A percentile compares a stretch with the other conserved stretches of the same genome.
Conservation (phyloP, 2,329 filamentous ascomycete species). For the Pezicula neosporulosa region DNA sequence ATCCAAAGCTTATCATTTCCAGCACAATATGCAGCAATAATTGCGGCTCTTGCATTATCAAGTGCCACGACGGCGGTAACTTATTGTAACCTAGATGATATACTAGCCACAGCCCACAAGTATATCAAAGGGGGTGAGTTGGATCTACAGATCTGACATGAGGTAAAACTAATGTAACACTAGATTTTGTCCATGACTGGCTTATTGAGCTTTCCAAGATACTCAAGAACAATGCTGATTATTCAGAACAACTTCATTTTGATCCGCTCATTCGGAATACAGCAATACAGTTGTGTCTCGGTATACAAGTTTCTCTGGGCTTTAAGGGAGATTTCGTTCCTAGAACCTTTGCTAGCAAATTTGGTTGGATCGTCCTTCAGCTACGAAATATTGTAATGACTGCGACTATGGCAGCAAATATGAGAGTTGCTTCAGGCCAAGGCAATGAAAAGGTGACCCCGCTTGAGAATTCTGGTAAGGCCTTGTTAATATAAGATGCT, state of each 20-base stretch:
- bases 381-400: conserved; percentile 68
- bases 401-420: conserved; percentile 59
- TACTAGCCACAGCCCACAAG: conserved; percentile 59
- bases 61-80: conserved; percentile 45
- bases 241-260: conserved; percentile 69
- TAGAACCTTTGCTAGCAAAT: conserved; percentile 66
- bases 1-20: conserved; percentile 14
- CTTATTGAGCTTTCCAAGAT: conserved; percentile 65
- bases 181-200: conserved; percentile 60
- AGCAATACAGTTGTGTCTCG: conserved; percentile 71
- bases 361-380: conserved; percentile 72
- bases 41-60: conserved; percentile 57
- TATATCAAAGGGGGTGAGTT: conserved; percentile 23
- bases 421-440: conserved; percentile 35
- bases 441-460: conserved; percentile 54
- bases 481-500: background rate
- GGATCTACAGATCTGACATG: background rate
- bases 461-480: conserved; percentile 59
- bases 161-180: conserved; percentile 1
- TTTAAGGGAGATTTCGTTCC: conserved; percentile 61
- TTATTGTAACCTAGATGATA: conserved; percentile 61
- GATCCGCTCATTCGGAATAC: conserved; percentile 71
- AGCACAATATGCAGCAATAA: conserved; percentile 54
- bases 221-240: conserved; percentile 74
- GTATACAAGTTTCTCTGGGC: conserved; percentile 75